Evolutionary conservation across 1,139 yeast genomes (phyloP), one percentile per base, ranked within the genome.

Genomic region (Debaryomyces subglobosus): DNA sequence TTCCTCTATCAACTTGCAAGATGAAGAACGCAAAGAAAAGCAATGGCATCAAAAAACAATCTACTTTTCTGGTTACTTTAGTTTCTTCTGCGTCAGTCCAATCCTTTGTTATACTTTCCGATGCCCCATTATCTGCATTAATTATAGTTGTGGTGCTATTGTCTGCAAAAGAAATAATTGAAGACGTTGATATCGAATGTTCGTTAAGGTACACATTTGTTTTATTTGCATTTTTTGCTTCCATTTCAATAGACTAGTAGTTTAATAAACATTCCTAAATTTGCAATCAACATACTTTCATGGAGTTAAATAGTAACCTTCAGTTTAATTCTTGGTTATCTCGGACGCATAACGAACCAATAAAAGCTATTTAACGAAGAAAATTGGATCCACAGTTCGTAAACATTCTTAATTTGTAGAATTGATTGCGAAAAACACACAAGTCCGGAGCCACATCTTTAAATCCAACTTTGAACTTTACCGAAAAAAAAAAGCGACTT

Each of bases 1-100:
- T 39, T 13, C 42, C 42, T 39, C 42, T 39, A 15, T 39, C 42
- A 27, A 39, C 9, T 23, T 39, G 42, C 16, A 39, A 25, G 3
- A 30, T 30, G n/a, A 39, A 39, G 27, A 39, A 39, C 12, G 29
- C 29, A 9, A 25, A 25, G 12, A 25, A 25, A 25, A 25, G 29
- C 29, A 25, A 25, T 2, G 29, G 29, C 29, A 25, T 25, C 29
- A 25, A 25, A 8, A 25, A 12, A 32, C 12, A 16, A 13, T 32
- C 18, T 12, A 32, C 8, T 32, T 32, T 32, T 7, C 29, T 25
- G 29, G 10, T 25, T 4, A 25, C 29, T 25, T 25, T 25, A 2
- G 8, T 25, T 25, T 25, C 29, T 25, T 25, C 29, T 8, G 9
- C 12, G 8, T 25, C 9, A 25, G 12, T 5, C 29, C 29, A 25